Base-by-base conservation (phyloP, 345 rosid genomes). In the Sonneratia caseolaris region DNA sequence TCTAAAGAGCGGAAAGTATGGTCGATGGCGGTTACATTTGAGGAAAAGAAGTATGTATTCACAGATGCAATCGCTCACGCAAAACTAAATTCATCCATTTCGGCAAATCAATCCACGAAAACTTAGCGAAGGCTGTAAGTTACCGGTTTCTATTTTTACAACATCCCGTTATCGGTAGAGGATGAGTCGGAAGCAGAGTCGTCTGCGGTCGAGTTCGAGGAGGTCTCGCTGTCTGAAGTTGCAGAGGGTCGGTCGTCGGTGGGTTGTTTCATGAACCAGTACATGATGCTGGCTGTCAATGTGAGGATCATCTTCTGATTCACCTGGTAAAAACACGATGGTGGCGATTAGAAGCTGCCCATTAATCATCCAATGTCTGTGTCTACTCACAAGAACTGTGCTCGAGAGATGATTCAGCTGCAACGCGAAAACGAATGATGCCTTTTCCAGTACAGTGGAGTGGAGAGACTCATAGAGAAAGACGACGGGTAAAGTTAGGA, bases 221-320 rank as follows among this genome's bases (percentile, higher is more conserved):
- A 73, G 36, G 69, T 77, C 56, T 91, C 97, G 56, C 86, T 89
- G 73, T 95, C 97, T 0, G 97, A 90, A 56, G 84, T 79, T 59
- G 80, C 85, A 1, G 82, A 78, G 51, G 87, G 73, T 74, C 88
- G 86, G 64, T 88, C 93, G 64, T 84, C 86, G 73, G 78, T 80
- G 8, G 93, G 93, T 79, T 92, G 91, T 81, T 87, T 90, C 76
- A 95, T 81, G 84, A 81, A 84, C 99, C 99, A 92, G 43, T 90
- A 79, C 97, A 88, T 95, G 62, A 95, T 88, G 76, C 96, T 95
- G 36, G 97, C 97, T 1, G 99, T 90, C 79, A 95, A 78, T 4
- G 97, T 95, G 32, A 95, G 83, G 71, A 95, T 92, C 97, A 95
- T 95, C 87, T 95, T 92, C 80, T 95, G 99, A 72, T 95, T 95